Evolutionary conservation across 2,329 filamentous ascomycete genomes (phyloP), one percentile per base, ranked within the genome.

Genomic region (Hypocrella siamensis): DNA sequence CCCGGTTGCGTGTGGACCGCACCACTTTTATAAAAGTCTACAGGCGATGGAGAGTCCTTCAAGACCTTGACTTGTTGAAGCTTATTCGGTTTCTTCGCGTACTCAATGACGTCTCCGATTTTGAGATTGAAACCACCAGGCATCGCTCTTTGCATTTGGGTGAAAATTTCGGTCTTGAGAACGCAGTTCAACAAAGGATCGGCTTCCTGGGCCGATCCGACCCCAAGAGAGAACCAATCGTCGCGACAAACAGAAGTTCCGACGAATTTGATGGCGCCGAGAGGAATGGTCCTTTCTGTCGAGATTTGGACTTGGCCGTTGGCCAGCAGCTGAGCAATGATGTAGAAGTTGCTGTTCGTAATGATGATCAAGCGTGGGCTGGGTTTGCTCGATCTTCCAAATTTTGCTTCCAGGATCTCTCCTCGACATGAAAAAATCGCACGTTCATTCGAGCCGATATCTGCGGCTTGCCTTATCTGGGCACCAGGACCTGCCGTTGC

Each of bases 41-140:
- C 76, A 4, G 67, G 60, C 32, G 79, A 69, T 32, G 75, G 70
- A 1, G 86, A 76, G 50, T 98, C 90, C 57, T 93, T 93, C 38
- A 93, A 49, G 7, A 82, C 82, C 61, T 96, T 96, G 48, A 98
- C 80, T 5, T 75, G 58, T 33, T 88, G 80, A 53, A 83, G 70
- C 61, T 98, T 98, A 34, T 83, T 83, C 1, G 90, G 90, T 58
- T 98, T 98, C 68, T 96, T 98, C 49, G 88, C 86, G 56, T 93
- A 98, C 51, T 93, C 83, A 43, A 98, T 86, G 36, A 67, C 68
- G 18, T 90, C 78, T n/a, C 63, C 73, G 39, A 96, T 79, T 56
- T 81, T 84, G 30, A 98, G 58, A 49, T 76, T 84, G 49, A 93
- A 70, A 8, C 81, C 76, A 7, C 80, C 83, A 3, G 80, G 76